These are phyloP conservation scores for Macrotyloma uniflorum DNA, from an alignment of 306 rosid genomes.

Conservation along the genomic window DNA sequence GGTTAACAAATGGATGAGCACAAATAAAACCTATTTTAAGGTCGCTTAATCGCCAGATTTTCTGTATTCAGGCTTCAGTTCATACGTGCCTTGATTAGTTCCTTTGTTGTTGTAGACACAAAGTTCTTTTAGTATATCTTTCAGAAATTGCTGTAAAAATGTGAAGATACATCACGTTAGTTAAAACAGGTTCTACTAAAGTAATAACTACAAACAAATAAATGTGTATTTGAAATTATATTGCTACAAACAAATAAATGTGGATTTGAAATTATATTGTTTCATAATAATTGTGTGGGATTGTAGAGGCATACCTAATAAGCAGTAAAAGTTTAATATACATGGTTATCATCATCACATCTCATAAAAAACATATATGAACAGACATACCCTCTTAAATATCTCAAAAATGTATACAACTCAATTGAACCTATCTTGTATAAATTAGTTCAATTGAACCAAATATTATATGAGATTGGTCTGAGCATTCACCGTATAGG, in stretches of 20 bases:
- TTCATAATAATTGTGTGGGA: conserved; percentile 11
- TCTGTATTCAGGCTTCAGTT: conserved; percentile 93
- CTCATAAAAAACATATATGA: neutral
- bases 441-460: neutral
- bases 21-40: conserved; percentile 32
- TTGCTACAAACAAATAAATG: no score
- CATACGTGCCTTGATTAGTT: conserved; percentile 84
- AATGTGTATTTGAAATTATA: conserved; percentile 2
- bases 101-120: conserved; percentile 94
- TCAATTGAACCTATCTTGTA: neutral
- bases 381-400: neutral
- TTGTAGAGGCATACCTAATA: conserved; percentile 11
- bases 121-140: conserved; percentile 84
- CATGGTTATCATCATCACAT: neutral
- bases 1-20: conserved; percentile 19
- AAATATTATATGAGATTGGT: neutral
- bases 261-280: conserved; percentile 1
- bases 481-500: neutral
- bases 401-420: no score
- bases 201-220: conserved; percentile 7
- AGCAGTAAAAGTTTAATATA: neutral
- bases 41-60: conserved; percentile 53
- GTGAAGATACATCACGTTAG: conserved; percentile 20
- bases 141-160: conserved; percentile 84
- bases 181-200: neutral